Base-by-base conservation (phyloP, 2,329 filamentous ascomycete genomes). In the Aspergillus vadensis region DNA sequence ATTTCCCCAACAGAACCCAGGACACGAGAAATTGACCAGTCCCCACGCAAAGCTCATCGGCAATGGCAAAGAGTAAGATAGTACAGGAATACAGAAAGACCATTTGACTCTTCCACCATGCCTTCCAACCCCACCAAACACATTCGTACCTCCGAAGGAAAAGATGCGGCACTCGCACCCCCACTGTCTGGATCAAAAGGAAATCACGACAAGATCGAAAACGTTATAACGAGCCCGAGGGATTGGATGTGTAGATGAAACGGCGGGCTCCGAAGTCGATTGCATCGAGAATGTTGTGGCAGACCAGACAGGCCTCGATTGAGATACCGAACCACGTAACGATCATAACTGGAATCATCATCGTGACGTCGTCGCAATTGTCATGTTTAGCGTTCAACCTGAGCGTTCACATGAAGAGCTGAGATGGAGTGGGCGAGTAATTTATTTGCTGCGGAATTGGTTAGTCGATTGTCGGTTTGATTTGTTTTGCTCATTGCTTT, bases 391-490 rank as follows among this genome's bases (percentile, higher is more conserved):
- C 70, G 69, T 75, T 77, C 72, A 76, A 73, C 72, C 57, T 69
- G 70, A 72, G 72, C 19, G 69, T 65, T 70, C 67, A 65, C 68
- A 71, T 69, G 70, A 66, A 70, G 72, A 73, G 74, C 78, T 77
- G 84, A 85, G 83, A 82, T 80, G 80, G 79, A 80, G 74, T 71
- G 80, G 78, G 82, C 79, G 82, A 85, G 80, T 77, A 79, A 83
- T 86, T 89, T 89, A 89, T 83, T 89, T 89, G 81, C 86, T 89
- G 74, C 43, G 70, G 12, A 61, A 70, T 82, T 74, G 81, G 79
- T 14, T 5, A 50, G 51, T 66, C 57, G 62, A 58, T 48, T 23
- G 25, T 39, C 19, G 36, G 57, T 59, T 30, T 19, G 41, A 54
- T 58, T 27, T 19, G 41, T 19, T 56, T 38, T 32, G 9, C 49